Evolutionary conservation across 1,284 basidiomycete species (phyloP).

Genomic region (Pascua guehoae): DNA sequence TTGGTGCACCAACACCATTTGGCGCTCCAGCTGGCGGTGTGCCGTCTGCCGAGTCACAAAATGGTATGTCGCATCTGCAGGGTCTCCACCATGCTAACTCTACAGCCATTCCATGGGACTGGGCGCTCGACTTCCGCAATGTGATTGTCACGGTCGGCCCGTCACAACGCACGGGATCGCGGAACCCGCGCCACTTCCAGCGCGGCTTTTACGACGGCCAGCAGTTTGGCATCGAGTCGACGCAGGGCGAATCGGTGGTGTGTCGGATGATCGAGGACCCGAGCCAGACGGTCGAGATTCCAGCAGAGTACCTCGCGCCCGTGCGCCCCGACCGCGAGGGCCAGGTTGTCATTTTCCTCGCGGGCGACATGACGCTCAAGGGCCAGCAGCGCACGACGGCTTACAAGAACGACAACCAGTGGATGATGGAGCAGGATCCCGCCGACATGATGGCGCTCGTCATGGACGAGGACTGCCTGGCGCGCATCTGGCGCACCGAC

Average conservation of each 20-base stretch:
- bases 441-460: slow-evolving; percentile 32
- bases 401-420: slow-evolving; percentile 35
- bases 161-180: slow-evolving; percentile 25
- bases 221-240: slow-evolving; percentile 32
- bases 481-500: slow-evolving; percentile 35
- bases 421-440: slow-evolving; percentile 44
- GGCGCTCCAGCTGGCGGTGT: slow-evolving; percentile 18
- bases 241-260: slow-evolving; percentile 23
- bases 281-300: slow-evolving; percentile 28
- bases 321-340: slow-evolving; percentile 33
- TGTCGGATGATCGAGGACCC: slow-evolving; percentile 28
- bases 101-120: slow-evolving; percentile 35
- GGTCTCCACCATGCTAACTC: not conserved
- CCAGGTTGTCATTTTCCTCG: slow-evolving; percentile 35
- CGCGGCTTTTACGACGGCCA: slow-evolving; percentile 35
- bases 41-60: not conserved
- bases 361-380: slow-evolving; percentile 25
- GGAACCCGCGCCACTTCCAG: slow-evolving; percentile 43
- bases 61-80: not conserved
- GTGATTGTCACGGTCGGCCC: slow-evolving; percentile 41
- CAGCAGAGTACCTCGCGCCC: slow-evolving; percentile 39
- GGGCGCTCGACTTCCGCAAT: slow-evolving; percentile 47
- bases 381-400: slow-evolving; percentile 39
- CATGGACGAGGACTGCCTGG: slow-evolving; percentile 31
- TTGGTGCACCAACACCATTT: slow-evolving; percentile 50